phyloP scores from a whole-genome alignment of 208 protist genomes.

The Phytomonas francai region DNA sequence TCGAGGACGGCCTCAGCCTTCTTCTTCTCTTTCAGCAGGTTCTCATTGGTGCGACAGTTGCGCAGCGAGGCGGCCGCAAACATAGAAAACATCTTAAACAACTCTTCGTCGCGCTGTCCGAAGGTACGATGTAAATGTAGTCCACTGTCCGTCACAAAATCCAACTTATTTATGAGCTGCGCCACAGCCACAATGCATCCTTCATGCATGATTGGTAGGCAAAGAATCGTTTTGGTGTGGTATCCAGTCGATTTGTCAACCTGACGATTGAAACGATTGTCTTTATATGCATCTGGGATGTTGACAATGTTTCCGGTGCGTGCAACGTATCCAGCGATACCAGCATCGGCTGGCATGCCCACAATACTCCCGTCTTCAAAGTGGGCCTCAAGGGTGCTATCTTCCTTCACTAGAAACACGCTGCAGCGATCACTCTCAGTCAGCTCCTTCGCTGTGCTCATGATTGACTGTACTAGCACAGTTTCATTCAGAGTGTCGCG shows the following conservation, averaged over 20 bases:
- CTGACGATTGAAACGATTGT: slow-evolving; percentile 57
- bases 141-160: slow-evolving; percentile 47
- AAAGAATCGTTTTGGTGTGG: slow-evolving; percentile 62
- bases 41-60: slow-evolving; percentile 66
- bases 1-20: slow-evolving; percentile 65
- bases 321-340: slow-evolving; percentile 68
- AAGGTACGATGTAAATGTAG: slow-evolving; percentile 39
- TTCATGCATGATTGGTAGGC: slow-evolving; percentile 60
- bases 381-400: slow-evolving; percentile 48
- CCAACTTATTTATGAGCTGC: slow-evolving; percentile 73
- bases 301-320: slow-evolving; percentile 47
- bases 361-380: slow-evolving; percentile 69
- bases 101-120: slow-evolving; percentile 49
- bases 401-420: slow-evolving; percentile 54
- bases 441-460: slow-evolving; percentile 64
- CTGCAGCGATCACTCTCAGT: slow-evolving; percentile 69
- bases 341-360: slow-evolving; percentile 30
- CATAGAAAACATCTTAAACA: slow-evolving; percentile 62
- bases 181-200: slow-evolving; percentile 63
- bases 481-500: slow-evolving; percentile 73
- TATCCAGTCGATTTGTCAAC: slow-evolving; percentile 69
- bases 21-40: slow-evolving; percentile 51
- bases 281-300: slow-evolving; percentile 60
- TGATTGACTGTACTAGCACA: slow-evolving; percentile 64
- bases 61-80: slow-evolving; percentile 63